Evolutionary conservation across 2,329 filamentous ascomycete species (phyloP), one percentile per base, ranked within the genome.

Genomic region (Ceratocystis papillata): DNA sequence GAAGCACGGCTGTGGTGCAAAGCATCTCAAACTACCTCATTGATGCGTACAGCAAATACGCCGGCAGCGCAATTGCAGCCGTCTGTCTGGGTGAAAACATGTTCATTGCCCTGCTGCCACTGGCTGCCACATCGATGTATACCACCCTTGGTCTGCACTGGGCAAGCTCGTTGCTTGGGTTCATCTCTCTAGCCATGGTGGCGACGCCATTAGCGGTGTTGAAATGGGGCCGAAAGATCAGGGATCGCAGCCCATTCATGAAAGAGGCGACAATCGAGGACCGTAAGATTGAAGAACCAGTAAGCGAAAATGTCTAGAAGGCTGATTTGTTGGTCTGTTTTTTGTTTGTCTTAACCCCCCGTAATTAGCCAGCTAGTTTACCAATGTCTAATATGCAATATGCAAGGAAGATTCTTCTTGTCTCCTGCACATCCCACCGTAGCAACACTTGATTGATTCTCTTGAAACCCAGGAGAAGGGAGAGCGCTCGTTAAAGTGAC

Each of bases 21-120:
- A 77, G 76, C 0, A 76, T 80, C 17, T 76, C 77, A 20, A 77
- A 77, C 66, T 83, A 82, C 63, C 72, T 81, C 15, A 75, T 78
- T 1, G 80, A 82, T 70, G 74, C 77, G 1, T 82, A 82, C 67
- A 74, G 75, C 1, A 77, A 76, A 62, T 81, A 80, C 67, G 78
- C 79, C 3, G 79, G 75, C 0, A 80, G 77, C 45, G 79, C 79
- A 0, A 75, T 81, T 30, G 79, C 77, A 3, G 79, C 77, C 0
- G 75, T 80, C 2, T 78, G 76, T 0, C 75, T 80, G 50, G 75
- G 77, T 3, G 80, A 82, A 71, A 81, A 81, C 65, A 69, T 77
- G 3, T 75, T 79, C 53, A 77, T 82, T 25, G 77, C 78, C 3
- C 67, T 68, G 41, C 30, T 68, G 5, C 67, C 67, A 5, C 45